Base-by-base conservation (phyloP, 768 basidiomycete species). In the Baorangia bicolor region DNA sequence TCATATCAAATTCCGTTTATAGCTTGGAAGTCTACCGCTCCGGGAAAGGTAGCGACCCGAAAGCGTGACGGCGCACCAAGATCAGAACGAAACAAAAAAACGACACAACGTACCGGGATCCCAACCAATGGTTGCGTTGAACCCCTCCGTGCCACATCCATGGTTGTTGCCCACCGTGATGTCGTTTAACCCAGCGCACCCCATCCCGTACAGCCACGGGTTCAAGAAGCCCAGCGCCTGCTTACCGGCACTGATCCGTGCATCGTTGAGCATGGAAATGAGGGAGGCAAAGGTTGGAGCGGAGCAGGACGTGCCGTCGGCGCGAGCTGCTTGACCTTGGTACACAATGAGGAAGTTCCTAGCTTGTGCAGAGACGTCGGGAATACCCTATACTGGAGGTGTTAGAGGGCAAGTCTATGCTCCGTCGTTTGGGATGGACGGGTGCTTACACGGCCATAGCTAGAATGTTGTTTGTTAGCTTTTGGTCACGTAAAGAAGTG, bases 361-460 rank as follows among this genome's bases (percentile, higher is more conserved):
- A 1, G 77, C 75, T 63, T 86, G 86, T 0, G 88, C 86, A 0
- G 87, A 73, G 33, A 90, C 85, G 59, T 90, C 88, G 11, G 87
- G 88, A 61, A 77, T 74, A 12, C 73, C 87, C 84, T 61, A 48
- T n/a, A 13, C 20, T 25, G 5, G 10, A 49, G 4, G 27, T 8
- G 3, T 49, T 0, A 40, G 18, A n/a, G 12, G 20, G 14, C 2
- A 20, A n/a, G 8, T 35, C 3, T 28, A 21, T 9, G 14, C 16
- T 10, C 2, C 16, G 12, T 31, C 7, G 7, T 25, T 20, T 28
- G 2, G n/a, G 4, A 13, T 28, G 25, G 10, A 27, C 10, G 1
- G 4, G 10, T 23, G 61, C 80, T 64, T 69, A 85, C 85, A 38
- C 85, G 78, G n/a, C 85, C 85, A 21, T 56, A 14, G n/a, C 83